Evolutionary conservation across 345 rosid species (phyloP), one percentile per base, ranked within the genome.

Genomic region (Sisymbrium irio): DNA sequence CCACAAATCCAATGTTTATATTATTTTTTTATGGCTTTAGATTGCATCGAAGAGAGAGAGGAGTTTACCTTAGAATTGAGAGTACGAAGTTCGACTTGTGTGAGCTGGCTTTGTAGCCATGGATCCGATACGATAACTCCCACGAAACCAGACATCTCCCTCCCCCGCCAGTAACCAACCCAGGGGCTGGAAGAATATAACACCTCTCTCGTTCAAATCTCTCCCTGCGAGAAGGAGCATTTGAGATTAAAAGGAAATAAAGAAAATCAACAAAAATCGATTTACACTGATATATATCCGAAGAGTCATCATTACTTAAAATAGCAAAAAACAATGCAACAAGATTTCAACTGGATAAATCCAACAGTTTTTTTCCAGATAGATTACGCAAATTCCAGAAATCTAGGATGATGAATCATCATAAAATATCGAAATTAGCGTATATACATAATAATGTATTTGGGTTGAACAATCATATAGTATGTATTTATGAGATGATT

Each of bases 61-160:
- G 4, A 45, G 1, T 3, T 30, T 10, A 89, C 99, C 78, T 88
- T 91, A 17, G 97, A 73, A 61, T 84, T 82, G 50, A 95, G 97
- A 83, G 91, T 81, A 33, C 93, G 89, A 73, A 92, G 97, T 74
- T 95, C 97, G 42, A 88, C 95, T 80, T 95, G 99, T 8, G 92
- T 89, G 61, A 91, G 92, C 80, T 91, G 96, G 66, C 94, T 86
- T 74, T 91, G 96, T 49, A 91, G 86, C 96, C 79, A 83, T 76
- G 86, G 92, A 82, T 94, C 99, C 7, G 97, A 86, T 51, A 89
- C 86, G 13, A 80, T 72, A 63, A 92, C 92, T 50, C 96, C 95
- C 20, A 64, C 81, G 46, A 72, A 86, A 70, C 90, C 83, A 36
- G 99, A 87, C 99, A 95, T 94, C 81, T 79, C n/a, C n/a, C 82